Percentiles rank a stretch among this genome's conserved stretches.
Evolutionary conservation across 768 basidiomycete species (phyloP).

Genomic region (Russula foetens): DNA sequence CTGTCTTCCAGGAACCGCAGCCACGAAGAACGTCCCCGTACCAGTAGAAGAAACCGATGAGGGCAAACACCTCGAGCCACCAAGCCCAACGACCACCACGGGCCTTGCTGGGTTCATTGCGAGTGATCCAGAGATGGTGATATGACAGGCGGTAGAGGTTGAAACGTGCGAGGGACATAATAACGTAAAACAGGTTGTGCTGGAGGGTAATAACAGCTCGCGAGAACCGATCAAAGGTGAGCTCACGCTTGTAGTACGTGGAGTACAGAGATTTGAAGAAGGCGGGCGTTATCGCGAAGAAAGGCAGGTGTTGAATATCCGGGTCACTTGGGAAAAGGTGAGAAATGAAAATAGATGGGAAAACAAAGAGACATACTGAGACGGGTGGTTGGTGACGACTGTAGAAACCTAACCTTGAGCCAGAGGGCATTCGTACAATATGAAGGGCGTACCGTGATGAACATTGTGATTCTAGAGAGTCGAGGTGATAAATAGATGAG

Average conservation of each 20-base stretch:
- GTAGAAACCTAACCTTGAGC: slow-evolving; percentile 7
- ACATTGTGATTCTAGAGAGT: slow-evolving; percentile 78
- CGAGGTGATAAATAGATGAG: neutral
- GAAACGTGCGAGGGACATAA: slow-evolving; percentile 87
- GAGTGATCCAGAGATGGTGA: slow-evolving; percentile 55
- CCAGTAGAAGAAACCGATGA: slow-evolving; percentile 88
- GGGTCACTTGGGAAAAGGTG: slow-evolving; percentile 49
- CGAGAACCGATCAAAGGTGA: slow-evolving; percentile 68
- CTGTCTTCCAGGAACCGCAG: slow-evolving; percentile 63
- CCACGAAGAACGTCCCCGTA: slow-evolving; percentile 61
- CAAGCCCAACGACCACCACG: slow-evolving; percentile 72
- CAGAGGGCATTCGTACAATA: neutral
- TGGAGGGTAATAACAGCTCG: slow-evolving; percentile 63
- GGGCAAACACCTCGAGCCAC: slow-evolving; percentile 63
- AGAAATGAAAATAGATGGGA: neutral
- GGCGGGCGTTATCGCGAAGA: slow-evolving; percentile 84
- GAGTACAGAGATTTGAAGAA: slow-evolving; percentile 88
- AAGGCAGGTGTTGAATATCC: slow-evolving; percentile 83
- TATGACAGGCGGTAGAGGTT: slow-evolving; percentile 93
- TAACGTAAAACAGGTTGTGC: slow-evolving; percentile 87
- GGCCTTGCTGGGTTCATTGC: slow-evolving; percentile 53
- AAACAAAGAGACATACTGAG: slow-evolving; percentile 54
- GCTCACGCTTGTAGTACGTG: slow-evolving; percentile 86
- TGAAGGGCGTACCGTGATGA: slow-evolving; percentile 71
- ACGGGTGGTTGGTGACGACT: slow-evolving; percentile 97